Base-by-base conservation (phyloP, 2,329 filamentous ascomycete species). In the Cytospora chrysosperma region DNA sequence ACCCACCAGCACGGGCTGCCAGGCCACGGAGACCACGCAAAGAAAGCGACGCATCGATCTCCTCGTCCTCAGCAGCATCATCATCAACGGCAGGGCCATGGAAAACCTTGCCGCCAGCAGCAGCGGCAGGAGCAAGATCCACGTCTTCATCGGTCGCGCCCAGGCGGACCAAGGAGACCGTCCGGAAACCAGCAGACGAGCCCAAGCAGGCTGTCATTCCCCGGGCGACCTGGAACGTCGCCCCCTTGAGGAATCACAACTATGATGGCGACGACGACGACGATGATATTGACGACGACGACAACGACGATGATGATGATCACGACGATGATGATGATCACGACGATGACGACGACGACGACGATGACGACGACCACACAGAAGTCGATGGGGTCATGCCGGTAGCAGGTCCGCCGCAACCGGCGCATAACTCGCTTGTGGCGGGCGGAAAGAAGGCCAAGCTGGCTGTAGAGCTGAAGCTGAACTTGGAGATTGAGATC, bases 401-500 rank as follows among this genome's bases (percentile, higher is more conserved):
- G 26, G 24, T 26, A 50, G 47, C 37, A 53, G 26, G 5, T n/a
- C 37, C n/a, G 19, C 51, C 10, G 26, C 43, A 21, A 26, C 59
- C 47, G 30, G 26, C 5, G 21, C n/a, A n/a, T n/a, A 51, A 55
- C 15, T 51, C 51, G 47, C 27, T 64, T 26, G 61, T 63, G 1
- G 64, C 64, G 1, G 64, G 64, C 1, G 64, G 64, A 7, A 66
- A 66, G 57, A 66, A 66, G 61, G 64, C 64, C 19, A 53, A 59
- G 50, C 57, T 66, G 50, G 64, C 64, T 12, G 64, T 66, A 28
- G 64, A 83, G 57, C 73, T 89, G 30, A 87, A 89, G 71, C 76
- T 88, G 65, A 89, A 89, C 72, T 74, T 90, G 63, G 87, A 90
- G 68, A 81, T 89, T 59, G 87, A 89, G 74, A 85, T 90, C 67